These are phyloP conservation scores for Drosera capensis DNA, from an alignment of 148 eudicot genomes.

Conservation along the genomic window DNA sequence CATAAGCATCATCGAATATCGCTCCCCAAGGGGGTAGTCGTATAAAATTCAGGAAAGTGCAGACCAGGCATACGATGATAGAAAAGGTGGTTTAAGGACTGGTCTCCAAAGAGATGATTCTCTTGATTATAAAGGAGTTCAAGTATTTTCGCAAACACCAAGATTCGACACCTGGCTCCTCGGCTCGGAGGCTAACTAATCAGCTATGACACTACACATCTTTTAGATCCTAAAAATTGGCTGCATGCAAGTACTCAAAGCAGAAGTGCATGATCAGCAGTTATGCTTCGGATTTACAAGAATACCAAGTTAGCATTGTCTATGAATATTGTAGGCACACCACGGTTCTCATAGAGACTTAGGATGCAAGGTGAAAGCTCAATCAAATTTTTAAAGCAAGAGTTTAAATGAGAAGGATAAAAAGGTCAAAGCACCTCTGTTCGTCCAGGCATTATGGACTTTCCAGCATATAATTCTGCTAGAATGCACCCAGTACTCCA, in stretches of 20 bases:
- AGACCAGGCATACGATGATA: no score
- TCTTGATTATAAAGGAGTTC: no score
- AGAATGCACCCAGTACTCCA: constrained; percentile 91
- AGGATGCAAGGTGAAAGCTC: background rate
- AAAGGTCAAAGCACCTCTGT: constrained; percentile 45
- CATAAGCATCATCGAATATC: background rate
- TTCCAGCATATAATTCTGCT: constrained; percentile 75
- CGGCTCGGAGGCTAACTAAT: no score
- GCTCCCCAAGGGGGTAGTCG: no score
- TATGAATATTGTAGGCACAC: no score
- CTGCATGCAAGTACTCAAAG: background rate
- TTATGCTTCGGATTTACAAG: no score
- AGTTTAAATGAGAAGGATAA: background rate
- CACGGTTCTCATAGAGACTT: no score
- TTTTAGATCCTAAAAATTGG: background rate
- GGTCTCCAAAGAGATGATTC: no score
- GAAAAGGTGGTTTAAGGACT: no score
- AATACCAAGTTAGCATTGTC: no score
- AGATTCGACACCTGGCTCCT: background rate
- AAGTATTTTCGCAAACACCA: background rate
- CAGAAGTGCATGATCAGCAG: no score
- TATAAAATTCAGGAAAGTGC: no score
- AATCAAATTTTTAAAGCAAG: background rate
- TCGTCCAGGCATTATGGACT: constrained; percentile 84
- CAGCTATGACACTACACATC: background rate